These are phyloP conservation scores for Hypomyces rosellus DNA, from an alignment of 2,329 filamentous ascomycete genomes.

Conservation along the genomic window DNA sequence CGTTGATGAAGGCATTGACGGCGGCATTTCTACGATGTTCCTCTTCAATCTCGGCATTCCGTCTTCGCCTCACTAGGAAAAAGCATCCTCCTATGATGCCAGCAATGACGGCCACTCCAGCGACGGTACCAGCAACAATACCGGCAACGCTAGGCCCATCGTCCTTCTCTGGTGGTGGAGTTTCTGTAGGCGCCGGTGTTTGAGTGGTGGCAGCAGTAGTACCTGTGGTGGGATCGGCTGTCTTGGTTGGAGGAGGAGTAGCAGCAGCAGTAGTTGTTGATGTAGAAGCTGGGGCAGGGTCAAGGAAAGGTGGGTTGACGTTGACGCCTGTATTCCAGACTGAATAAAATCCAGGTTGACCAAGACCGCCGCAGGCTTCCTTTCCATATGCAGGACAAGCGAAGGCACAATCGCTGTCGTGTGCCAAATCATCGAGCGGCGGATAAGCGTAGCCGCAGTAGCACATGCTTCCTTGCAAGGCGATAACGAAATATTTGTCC, in stretches of 20 bases:
- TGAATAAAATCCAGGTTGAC: constrained; percentile 28
- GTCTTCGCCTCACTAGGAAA: constrained; percentile 69
- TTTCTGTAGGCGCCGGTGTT: constrained; percentile 14
- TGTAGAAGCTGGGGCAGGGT: constrained; percentile 5
- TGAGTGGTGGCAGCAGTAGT: constrained; percentile 18
- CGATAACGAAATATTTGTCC: constrained; percentile 52
- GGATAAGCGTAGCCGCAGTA: constrained; percentile 69
- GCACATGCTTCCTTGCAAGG: constrained; percentile 57
- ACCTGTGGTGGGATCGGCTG: constrained; percentile 12
- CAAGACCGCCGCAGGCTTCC: constrained; percentile 52
- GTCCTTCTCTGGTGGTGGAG: constrained; percentile 19
- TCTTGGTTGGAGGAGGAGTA: constrained; percentile 17
- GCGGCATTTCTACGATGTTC: constrained; percentile 78
- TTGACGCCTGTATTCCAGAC: constrained; percentile 46
- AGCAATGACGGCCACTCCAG: constrained; percentile 66
- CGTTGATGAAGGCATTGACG: constrained; percentile 68
- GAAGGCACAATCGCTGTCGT: constrained; percentile 56
- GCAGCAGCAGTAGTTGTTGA: constrained; percentile 18
- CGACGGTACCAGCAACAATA: constrained; percentile 82
- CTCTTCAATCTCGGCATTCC: constrained; percentile 72
- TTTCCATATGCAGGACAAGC: constrained; percentile 56
- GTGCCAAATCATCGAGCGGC: constrained; percentile 44
- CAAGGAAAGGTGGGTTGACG: constrained; percentile 27
- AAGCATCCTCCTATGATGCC: constrained; percentile 62
- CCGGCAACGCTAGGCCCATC: constrained; percentile 65